Evolutionary conservation across 2,329 filamentous ascomycete genomes (phyloP), one percentile per base, ranked within the genome.

Genomic region (Esteya vermicola): DNA sequence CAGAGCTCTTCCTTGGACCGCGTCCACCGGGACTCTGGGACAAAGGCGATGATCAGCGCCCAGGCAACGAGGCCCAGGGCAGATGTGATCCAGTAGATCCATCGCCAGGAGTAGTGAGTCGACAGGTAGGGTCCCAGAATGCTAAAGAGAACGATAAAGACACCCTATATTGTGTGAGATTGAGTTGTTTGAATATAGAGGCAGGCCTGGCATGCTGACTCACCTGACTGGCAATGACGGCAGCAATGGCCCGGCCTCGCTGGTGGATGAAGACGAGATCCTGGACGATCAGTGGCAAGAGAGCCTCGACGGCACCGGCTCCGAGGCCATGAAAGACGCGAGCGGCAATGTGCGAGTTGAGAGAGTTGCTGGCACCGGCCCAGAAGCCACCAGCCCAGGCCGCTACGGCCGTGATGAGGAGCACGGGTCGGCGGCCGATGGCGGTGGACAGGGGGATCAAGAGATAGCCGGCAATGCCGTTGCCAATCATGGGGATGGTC

Each of bases 181-280:
- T n/a, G n/a, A n/a, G n/a, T n/a, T 23, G 8, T 22, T 21, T 22
- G 19, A 7, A 12, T 14, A 20, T 9, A 13, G 6, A 22, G 13
- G n/a, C 19, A n/a, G 20, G 20, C 3, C 19, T 14, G 13, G 9
- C 18, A 20, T n/a, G 9, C 16, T 4, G 8, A 14, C 25, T 19
- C 41, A n/a, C 43, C 36, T 46, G 44, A 27, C 44, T 41, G 12
- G 44, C 41, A 22, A 46, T 42, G 5, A 46, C 39, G 4, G 44
- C 44, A 2, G 44, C 39, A 8, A 36, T 46, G 12, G 44, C 44
- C 4, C 37, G 39, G 8, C 33, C 32, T 14, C 58, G 50, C 46
- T 61, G 54, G 33, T 61, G 58, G 16, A 60, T 55, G 27, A 61
- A 61, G 30, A 59, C 54, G 37, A 61, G 53, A 32, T 61, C 58